Evolutionary conservation across 306 rosid species (phyloP).

Genomic region (Delonix regia): DNA sequence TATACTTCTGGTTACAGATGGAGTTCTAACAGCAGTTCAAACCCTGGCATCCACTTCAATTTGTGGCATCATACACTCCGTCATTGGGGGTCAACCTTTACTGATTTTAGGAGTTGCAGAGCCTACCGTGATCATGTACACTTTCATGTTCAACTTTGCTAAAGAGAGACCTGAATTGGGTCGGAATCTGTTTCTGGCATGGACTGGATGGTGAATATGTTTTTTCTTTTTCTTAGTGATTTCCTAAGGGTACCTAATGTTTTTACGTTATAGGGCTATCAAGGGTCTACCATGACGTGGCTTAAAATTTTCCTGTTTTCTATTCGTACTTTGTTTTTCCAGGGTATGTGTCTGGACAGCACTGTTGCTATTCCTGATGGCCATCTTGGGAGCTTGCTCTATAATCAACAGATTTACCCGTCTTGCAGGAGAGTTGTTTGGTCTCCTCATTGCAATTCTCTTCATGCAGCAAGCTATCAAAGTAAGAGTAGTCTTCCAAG

Average conservation of each 20-base stretch:
- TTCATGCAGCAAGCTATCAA: slow-evolving; percentile 94
- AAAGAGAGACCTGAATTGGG: slow-evolving; percentile 84
- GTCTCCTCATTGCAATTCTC: slow-evolving; percentile 91
- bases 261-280: not conserved
- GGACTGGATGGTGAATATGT: slow-evolving; percentile 78
- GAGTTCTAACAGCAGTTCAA: slow-evolving; percentile 93
- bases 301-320: slow-evolving; percentile 7
- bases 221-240: slow-evolving; percentile 4
- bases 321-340: slow-evolving; percentile 26
- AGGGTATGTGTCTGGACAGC: slow-evolving; percentile 99
- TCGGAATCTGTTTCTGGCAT: slow-evolving; percentile 74
- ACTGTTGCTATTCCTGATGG: slow-evolving; percentile 67
- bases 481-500: slow-evolving; percentile 45
- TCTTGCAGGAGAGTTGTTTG: slow-evolving; percentile 92
- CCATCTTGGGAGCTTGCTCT: slow-evolving; percentile 92
- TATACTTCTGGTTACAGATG: slow-evolving; percentile 51
- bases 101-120: slow-evolving; percentile 96
- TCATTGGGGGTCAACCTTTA: slow-evolving; percentile 93
- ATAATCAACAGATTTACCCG: slow-evolving; percentile 92
- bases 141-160: slow-evolving; percentile 90
- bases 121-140: slow-evolving; percentile 96
- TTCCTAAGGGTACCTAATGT: too few species aligned
- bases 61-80: slow-evolving; percentile 90
- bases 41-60: slow-evolving; percentile 83
- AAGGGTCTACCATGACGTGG: not conserved